These are phyloP conservation scores for Orbilia brochopaga DNA, from an alignment of 2,329 filamentous ascomycete species.

Conservation along the genomic window DNA sequence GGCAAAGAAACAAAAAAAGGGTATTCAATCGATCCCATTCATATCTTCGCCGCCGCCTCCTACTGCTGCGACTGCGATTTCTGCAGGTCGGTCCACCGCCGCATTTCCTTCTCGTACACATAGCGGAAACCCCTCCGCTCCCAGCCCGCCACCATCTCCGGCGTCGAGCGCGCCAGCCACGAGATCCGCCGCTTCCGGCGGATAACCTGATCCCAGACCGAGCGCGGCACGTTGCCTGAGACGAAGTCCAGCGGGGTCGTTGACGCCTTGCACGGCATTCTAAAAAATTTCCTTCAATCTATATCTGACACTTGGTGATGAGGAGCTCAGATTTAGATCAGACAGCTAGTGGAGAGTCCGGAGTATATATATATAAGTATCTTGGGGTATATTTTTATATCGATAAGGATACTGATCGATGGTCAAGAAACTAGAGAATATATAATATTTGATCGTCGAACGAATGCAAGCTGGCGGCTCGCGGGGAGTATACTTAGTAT, in stretches of 20 bases:
- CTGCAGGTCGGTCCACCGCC: constrained; percentile 14
- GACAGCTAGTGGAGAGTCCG: not conserved
- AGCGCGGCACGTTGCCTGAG: constrained; percentile 13
- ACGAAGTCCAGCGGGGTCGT: constrained; percentile 22
- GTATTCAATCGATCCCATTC: not conserved
- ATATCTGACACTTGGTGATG: no score
- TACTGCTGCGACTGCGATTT: not conserved
- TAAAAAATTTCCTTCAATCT: constrained; percentile 1
- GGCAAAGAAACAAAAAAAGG: not conserved
- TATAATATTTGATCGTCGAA: not conserved
- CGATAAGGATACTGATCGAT: not conserved
- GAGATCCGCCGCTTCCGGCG: constrained; percentile 25
- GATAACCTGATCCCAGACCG: constrained; percentile 34
- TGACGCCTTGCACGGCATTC: constrained; percentile 35
- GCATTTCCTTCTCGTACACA: constrained; percentile 32
- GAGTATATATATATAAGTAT: not conserved
- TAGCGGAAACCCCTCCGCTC: constrained; percentile 36
- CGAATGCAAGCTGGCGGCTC: not conserved
- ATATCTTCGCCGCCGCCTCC: not conserved
- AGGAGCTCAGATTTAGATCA: no score
- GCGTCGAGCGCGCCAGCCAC: constrained; percentile 5
- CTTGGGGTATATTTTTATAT: not conserved
- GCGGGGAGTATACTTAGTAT: not conserved
- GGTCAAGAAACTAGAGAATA: not conserved
- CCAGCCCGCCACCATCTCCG: constrained; percentile 17